These are phyloP conservation scores for Zymoseptoria crescenta DNA, from an alignment of 2,329 filamentous ascomycete genomes.

Conservation along the genomic window DNA sequence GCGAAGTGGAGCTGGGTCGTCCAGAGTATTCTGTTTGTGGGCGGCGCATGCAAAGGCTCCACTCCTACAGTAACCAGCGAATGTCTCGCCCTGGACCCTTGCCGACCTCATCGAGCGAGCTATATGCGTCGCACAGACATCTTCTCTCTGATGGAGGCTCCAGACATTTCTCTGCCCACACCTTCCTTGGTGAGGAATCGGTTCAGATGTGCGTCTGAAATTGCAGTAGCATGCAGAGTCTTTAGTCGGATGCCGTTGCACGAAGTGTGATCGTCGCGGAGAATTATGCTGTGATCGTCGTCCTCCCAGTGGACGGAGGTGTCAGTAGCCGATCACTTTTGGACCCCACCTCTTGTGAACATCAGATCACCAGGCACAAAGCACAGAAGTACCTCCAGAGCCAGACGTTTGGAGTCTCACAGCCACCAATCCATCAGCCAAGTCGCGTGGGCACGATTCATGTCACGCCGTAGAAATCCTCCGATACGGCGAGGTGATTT, in stretches of 20 bases:
- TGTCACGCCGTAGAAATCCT: not conserved
- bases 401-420: not conserved
- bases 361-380: not conserved
- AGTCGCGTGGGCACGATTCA: not conserved
- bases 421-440: not conserved
- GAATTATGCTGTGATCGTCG: not conserved
- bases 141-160: not conserved
- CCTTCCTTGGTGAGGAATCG: not conserved
- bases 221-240: not conserved
- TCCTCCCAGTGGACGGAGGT: not conserved
- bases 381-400: too few relatives aligned
- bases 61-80: slow-evolving; percentile 3
- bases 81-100: not conserved
- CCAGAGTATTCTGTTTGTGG: not conserved
- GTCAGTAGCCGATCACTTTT: not conserved
- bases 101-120: not conserved
- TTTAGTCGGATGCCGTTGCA: not conserved
- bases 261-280: not conserved
- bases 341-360: not conserved
- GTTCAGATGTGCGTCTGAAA: not conserved
- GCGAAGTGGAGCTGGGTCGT: not conserved
- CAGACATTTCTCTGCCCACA: not conserved
- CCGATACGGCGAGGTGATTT: not conserved
- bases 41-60: not conserved
- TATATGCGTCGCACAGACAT: slow-evolving; percentile 3